Conservation (phyloP, 176 grass and related monocot genomes). For the Saccharum officinarum region DNA sequence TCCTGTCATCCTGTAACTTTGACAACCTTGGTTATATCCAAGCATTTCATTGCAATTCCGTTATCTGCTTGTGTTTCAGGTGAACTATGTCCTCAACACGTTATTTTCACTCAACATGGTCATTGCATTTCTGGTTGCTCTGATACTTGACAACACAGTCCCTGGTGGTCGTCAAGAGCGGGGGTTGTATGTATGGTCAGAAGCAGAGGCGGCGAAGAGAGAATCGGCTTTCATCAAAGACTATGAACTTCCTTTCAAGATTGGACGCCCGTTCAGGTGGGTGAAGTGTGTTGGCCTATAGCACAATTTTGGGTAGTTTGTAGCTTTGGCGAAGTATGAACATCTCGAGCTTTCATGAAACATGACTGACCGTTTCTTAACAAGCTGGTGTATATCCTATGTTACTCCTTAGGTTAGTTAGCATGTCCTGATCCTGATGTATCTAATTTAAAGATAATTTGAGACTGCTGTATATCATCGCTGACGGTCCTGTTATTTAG, state of each 20-base stretch:
- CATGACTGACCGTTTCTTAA: constrained; percentile 8
- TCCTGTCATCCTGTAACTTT: neutral
- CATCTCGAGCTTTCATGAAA: constrained; percentile 9
- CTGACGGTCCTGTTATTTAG: constrained; percentile 22
- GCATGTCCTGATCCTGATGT: constrained; percentile 21
- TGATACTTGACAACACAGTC: constrained; percentile 88
- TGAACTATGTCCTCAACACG: constrained; percentile 91
- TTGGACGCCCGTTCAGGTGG: constrained; percentile 70
- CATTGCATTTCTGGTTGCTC: constrained; percentile 87
- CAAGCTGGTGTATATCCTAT: constrained; percentile 54
- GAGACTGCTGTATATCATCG: constrained; percentile 35
- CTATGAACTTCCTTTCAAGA: constrained; percentile 87
- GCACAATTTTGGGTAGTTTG: constrained; percentile 37
- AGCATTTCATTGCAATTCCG: constrained; percentile 16
- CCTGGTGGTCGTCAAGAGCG: constrained; percentile 80
- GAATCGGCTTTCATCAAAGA: constrained; percentile 70
- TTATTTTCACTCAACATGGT: constrained; percentile 92
- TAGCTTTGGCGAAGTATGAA: constrained; percentile 1
- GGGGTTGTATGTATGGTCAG: constrained; percentile 94
- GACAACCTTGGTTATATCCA: neutral
- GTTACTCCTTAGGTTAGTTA: constrained; percentile 41
- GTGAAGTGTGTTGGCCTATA: constrained; percentile 84
- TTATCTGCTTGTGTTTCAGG: constrained; percentile 47
- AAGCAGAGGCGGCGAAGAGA: constrained; percentile 65
- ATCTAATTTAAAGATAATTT: constrained; percentile 26